Conservation (phyloP, 164 flowering plant species). For the Cinnamomum micranthum region DNA sequence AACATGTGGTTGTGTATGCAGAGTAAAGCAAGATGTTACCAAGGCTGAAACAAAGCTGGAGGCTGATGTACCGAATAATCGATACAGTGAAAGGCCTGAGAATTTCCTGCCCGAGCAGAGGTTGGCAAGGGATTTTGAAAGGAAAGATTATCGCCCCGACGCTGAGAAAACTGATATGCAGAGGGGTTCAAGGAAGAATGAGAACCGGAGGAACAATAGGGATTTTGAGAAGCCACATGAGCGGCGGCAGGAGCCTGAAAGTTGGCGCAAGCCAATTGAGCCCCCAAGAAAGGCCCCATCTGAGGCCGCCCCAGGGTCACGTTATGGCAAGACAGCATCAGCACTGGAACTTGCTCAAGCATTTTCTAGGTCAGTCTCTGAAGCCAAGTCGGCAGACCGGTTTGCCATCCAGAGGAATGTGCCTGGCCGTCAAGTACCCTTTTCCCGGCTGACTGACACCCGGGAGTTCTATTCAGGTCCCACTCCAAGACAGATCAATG, state of each 20-base stretch:
- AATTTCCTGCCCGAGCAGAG: slow-evolving; percentile 37
- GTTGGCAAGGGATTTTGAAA: slow-evolving; percentile 38
- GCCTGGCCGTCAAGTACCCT: slow-evolving; percentile 59
- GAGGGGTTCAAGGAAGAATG: slow-evolving; percentile 59
- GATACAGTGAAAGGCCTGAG: slow-evolving; percentile 39
- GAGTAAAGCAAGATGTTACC: slow-evolving; percentile 37
- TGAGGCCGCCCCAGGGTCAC: slow-evolving; percentile 19
- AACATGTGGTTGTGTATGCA: slow-evolving; percentile 14
- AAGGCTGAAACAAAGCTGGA: slow-evolving; percentile 34
- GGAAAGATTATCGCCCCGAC: slow-evolving; percentile 42
- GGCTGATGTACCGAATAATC: slow-evolving; percentile 19
- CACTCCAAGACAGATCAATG: slow-evolving; percentile 27
- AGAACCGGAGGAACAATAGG: slow-evolving; percentile 37
- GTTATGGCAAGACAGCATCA: slow-evolving; percentile 58
- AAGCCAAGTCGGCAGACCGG: slow-evolving; percentile 35
- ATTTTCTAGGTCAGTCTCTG: slow-evolving; percentile 60
- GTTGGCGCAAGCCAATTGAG: slow-evolving; percentile 76
- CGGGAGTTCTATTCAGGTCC: slow-evolving; percentile 27
- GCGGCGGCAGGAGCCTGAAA: slow-evolving; percentile 70
- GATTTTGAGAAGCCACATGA: slow-evolving; percentile 53
- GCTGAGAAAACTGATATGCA: slow-evolving; percentile 43
- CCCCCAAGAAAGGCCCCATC: slow-evolving; percentile 31
- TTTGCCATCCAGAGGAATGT: slow-evolving; percentile 37
- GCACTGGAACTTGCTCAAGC: slow-evolving; percentile 82
- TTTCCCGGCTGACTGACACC: slow-evolving; percentile 45